Evolutionary conservation across 192 early-diverging fungal genomes (phyloP).

Genomic region (Allomyces javanicus): DNA sequence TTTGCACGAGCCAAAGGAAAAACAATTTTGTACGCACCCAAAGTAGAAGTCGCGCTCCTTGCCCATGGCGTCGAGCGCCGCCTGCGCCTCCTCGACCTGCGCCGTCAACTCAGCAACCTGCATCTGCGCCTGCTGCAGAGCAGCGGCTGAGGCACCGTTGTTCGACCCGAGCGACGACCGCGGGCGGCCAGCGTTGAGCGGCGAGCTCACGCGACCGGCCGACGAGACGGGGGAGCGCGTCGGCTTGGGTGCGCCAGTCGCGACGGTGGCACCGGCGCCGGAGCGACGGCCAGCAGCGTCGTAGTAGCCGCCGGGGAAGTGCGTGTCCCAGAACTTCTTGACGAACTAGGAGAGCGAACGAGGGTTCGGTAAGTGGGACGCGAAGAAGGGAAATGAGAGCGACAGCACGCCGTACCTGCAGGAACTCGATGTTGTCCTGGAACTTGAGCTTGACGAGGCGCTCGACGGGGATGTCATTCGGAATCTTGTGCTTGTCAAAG

Average conservation of each 20-base stretch:
- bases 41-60: background rate
- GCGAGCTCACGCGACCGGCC: background rate
- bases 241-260: too few species aligned
- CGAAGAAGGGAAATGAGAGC: too few species aligned
- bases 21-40: too few species aligned
- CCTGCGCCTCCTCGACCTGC: background rate
- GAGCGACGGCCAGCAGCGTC: background rate
- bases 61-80: background rate
- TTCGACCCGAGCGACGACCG: background rate
- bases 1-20: too few species aligned
- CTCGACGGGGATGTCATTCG: constrained; percentile 51
- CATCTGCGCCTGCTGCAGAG: background rate
- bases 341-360: background rate
- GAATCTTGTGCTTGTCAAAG: constrained; percentile 1
- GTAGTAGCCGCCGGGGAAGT: background rate
- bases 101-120: background rate
- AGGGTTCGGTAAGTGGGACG: too few species aligned
- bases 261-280: background rate
- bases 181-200: background rate
- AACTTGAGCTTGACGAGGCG: constrained; percentile 85
- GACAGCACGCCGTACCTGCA: background rate
- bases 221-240: too few species aligned
- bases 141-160: background rate
- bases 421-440: constrained; percentile 96
- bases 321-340: background rate